Base-by-base conservation (phyloP, 176 grass and related monocot species). In the Lolium perenne region DNA sequence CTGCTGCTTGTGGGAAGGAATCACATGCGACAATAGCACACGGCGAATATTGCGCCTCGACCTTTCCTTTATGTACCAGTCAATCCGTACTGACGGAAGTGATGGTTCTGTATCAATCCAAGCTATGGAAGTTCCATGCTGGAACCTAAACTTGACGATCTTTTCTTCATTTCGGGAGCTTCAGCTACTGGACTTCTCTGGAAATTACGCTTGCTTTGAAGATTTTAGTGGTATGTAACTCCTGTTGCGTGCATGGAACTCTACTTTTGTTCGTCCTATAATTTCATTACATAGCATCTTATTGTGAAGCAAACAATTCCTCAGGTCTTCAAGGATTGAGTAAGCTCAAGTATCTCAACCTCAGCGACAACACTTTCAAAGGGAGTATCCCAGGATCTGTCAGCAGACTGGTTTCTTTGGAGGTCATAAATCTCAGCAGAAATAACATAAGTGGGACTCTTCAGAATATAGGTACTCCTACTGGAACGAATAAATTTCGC, bases 281-380 rank as follows among this genome's bases (percentile, higher is more conserved):
- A 20, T 58, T 78, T 8, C 10, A 74, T 49, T 25, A 49, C 13
- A 49, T 35, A 23, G 16, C 65, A 74, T 51, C 0, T 76, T 76
- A 76, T 32, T 53, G 32, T 15, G 8, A 10, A 47, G 14, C 6
- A 1, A 29, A 17, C 14, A 76, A 76, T 13, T 18, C 8, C 15
- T 35, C 22, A 74, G n/a, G 51, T n/a, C 46, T 83, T 0, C 46
- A 20, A 83, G 61, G 62, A 73, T 58, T 83, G 81, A 25, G 7
- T 5, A 73, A 73, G 48, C 81, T 83, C 32, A 50, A 41, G 26
- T 70, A 73, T 71, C 48, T 83, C 62, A 21, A 83, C 65, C 81
- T 83, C 9, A 25, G 66, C 38, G 4, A 0, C 0, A 80, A 81
- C 10, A 14, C 2, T 14, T 45, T 87, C 23, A 40, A 14, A 32